These are phyloP conservation scores for Alternaria solani DNA, from an alignment of 2,329 filamentous ascomycete genomes.

Conservation along the genomic window DNA sequence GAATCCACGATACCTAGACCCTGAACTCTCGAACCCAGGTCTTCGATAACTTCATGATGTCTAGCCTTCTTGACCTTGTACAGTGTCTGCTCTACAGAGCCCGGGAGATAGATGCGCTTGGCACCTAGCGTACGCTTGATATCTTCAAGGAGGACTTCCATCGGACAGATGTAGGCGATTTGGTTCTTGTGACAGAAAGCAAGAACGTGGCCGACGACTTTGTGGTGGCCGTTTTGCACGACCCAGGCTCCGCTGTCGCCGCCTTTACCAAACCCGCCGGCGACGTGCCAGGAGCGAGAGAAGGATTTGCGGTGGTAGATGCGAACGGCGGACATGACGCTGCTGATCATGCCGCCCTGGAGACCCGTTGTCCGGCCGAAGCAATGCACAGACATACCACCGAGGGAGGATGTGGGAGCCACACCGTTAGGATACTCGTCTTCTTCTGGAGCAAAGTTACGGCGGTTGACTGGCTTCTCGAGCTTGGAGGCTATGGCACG, in stretches of 20 bases:
- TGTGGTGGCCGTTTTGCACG: conserved; percentile 78
- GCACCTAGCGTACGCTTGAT: conserved; percentile 82
- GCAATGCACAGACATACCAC: conserved; percentile 83
- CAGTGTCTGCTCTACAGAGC: conserved; percentile 50
- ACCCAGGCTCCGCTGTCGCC: conserved; percentile 96
- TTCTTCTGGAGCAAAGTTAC: conserved; percentile 46
- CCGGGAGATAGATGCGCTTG: conserved; percentile 73
- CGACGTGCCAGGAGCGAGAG: conserved; percentile 73
- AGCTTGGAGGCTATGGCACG: conserved; percentile 44
- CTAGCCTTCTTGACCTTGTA: conserved; percentile 21
- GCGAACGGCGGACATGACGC: conserved; percentile 82
- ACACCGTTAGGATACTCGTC: conserved; percentile 65
- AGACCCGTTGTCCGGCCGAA: conserved; percentile 87
- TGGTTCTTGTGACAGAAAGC: conserved; percentile 84
- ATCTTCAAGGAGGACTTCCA: conserved; percentile 88
- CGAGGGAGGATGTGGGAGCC: conserved; percentile 68
- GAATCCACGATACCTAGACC: conserved; percentile 44
- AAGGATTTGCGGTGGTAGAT: conserved; percentile 84
- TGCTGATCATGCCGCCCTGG: conserved; percentile 78
- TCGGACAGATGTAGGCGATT: conserved; percentile 91
- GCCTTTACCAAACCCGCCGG: conserved; percentile 72
- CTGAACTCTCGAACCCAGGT: conserved; percentile 38
- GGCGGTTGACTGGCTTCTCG: conserved; percentile 45
- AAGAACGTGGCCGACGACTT: conserved; percentile 87
- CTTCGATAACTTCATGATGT: conserved; percentile 22